Percentiles rank a stretch among this genome's conserved stretches.
These are phyloP conservation scores for Mycena olivaceomarginata DNA, from an alignment of 768 basidiomycete species.

Conservation along the genomic window DNA sequence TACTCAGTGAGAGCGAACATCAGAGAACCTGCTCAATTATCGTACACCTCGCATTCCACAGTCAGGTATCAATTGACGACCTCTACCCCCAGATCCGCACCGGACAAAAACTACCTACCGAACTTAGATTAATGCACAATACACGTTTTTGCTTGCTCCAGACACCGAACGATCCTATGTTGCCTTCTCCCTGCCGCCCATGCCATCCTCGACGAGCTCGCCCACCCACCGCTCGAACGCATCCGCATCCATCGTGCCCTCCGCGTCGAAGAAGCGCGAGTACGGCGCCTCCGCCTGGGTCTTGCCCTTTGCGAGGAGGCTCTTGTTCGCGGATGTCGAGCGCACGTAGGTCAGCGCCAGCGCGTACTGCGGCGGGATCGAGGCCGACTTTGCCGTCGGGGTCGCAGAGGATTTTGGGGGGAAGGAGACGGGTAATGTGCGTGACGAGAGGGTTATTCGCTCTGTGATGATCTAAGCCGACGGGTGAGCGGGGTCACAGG, in stretches of 20 bases:
- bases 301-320: conserved; percentile 83
- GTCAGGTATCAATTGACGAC: no score
- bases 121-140: conserved; percentile 24
- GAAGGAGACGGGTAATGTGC: conserved; percentile 74
- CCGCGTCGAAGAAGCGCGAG: conserved; percentile 87
- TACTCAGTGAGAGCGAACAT: no score
- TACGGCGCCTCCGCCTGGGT: conserved; percentile 75
- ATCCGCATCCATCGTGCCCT: conserved; percentile 86
- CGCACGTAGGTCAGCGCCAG: conserved; percentile 83
- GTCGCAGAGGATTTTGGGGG: conserved; percentile 50
- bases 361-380: conserved; percentile 76
- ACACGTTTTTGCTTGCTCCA: conserved; percentile 8
- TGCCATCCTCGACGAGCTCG: conserved; percentile 80
- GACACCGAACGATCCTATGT: conserved; percentile 49
- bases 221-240: conserved; percentile 88
- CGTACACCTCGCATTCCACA: no score
- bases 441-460: conserved; percentile 86
- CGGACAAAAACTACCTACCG: conserved; percentile 9
- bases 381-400: conserved; percentile 42
- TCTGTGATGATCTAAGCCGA: conserved; percentile 89
- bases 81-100: conserved; percentile 6
- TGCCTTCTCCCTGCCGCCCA: conserved; percentile 75
- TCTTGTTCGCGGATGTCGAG: conserved; percentile 91
- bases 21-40: no score
- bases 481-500: conserved; percentile 50